These are phyloP conservation scores for Alternaria dauci DNA, from an alignment of 2,329 filamentous ascomycete species.

Conservation along the genomic window DNA sequence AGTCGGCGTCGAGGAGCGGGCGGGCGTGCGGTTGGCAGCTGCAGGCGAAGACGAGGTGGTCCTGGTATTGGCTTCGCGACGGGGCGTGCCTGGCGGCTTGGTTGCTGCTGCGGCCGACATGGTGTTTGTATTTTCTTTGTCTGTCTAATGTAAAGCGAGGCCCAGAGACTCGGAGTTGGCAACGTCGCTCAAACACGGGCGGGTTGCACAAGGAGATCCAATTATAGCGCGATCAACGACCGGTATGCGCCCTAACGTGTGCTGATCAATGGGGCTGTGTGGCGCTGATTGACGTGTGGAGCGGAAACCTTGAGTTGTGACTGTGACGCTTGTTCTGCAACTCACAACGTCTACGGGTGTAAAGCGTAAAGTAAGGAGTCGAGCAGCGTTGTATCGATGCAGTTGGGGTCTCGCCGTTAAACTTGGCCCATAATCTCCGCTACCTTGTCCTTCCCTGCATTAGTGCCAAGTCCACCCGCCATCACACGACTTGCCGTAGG, in stretches of 20 bases:
- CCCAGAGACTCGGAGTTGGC: constrained; percentile 17
- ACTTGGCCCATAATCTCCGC: constrained; percentile 27
- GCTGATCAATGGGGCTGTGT: constrained; percentile 21
- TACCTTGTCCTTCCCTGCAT: constrained; percentile 26
- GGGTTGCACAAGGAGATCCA: constrained; percentile 16
- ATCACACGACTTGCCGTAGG: constrained; percentile 20
- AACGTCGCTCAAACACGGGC: constrained; percentile 23
- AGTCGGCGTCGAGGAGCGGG: constrained; percentile 41
- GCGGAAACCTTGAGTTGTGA: neutral
- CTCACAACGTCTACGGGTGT: constrained; percentile 17
- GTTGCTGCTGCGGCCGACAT: constrained; percentile 49
- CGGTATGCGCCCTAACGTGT: constrained; percentile 14
- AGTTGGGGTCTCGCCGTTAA: constrained; percentile 21
- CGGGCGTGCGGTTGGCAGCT: constrained; percentile 43
- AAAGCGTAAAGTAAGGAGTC: constrained; percentile 14
- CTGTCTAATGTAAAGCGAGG: constrained; percentile 16
- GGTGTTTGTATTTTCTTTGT: constrained; percentile 17
- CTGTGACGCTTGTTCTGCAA: constrained; percentile 5
- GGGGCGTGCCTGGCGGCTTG: constrained; percentile 48
- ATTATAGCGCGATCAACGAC: constrained; percentile 19
- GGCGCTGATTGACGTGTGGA: constrained; percentile 10
- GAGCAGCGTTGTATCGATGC: constrained; percentile 10
- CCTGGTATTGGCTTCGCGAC: constrained; percentile 31
- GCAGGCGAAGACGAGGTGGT: constrained; percentile 43
- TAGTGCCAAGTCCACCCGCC: constrained; percentile 24